These are phyloP conservation scores for Fusarium armeniacum DNA, from an alignment of 2,329 filamentous ascomycete species.

Conservation along the genomic window DNA sequence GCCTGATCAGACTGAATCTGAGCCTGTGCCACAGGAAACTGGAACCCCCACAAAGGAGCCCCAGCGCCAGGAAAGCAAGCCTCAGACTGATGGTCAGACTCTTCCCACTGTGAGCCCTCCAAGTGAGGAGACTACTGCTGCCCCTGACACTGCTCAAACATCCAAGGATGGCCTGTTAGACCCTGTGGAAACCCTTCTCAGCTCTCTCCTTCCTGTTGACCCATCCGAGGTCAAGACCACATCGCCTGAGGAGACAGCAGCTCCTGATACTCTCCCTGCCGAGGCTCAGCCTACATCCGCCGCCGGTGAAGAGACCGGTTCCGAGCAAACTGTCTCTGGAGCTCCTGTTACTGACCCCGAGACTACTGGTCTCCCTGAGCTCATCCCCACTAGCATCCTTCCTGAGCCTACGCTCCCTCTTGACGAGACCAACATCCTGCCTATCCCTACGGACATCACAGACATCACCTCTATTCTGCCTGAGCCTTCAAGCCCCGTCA, in stretches of 20 bases:
- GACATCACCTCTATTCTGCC: slow-evolving; percentile 24
- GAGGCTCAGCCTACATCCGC: slow-evolving; percentile 26
- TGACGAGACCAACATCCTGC: slow-evolving; percentile 22
- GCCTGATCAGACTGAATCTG: slow-evolving; percentile 29
- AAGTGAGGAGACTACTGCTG: slow-evolving; percentile 25
- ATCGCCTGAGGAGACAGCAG: slow-evolving; percentile 21
- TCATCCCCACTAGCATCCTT: slow-evolving; percentile 28
- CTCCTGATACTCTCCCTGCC: slow-evolving; percentile 8
- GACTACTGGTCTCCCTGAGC: slow-evolving; percentile 26
- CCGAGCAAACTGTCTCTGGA: slow-evolving; percentile 32
- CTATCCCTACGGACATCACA: slow-evolving; percentile 26
- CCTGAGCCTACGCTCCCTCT: slow-evolving; percentile 27
- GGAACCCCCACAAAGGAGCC: slow-evolving; percentile 29
- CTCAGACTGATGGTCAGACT: slow-evolving; percentile 27
- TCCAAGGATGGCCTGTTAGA: slow-evolving; percentile 42
- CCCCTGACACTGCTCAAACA: slow-evolving; percentile 25
- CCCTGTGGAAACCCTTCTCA: slow-evolving; percentile 44
- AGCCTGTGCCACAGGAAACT: slow-evolving; percentile 25
- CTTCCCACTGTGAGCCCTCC: slow-evolving; percentile 25
- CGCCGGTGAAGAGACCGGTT: slow-evolving; percentile 6
- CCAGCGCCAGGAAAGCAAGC: slow-evolving; percentile 30
- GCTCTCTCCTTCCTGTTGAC: slow-evolving; percentile 35
- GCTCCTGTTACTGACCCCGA: slow-evolving; percentile 30
- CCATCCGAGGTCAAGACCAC: slow-evolving; percentile 21
- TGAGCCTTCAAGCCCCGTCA: slow-evolving; percentile 31